Conservation (phyloP, 2,329 filamentous ascomycete species). For the Cladosporium sp. region DNA sequence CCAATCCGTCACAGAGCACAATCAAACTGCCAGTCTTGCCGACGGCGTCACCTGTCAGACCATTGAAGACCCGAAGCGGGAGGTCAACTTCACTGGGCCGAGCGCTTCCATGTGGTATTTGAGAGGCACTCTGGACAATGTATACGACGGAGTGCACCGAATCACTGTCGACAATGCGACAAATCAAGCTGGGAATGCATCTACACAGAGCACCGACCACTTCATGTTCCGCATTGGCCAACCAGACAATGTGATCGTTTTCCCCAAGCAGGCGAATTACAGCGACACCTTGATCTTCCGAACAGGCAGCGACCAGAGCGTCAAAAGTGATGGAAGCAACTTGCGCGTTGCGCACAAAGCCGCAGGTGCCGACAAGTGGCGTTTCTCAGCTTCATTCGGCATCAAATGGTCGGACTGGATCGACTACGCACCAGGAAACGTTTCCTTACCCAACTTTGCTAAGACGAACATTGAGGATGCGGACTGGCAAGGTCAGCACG, state of each 20-base stretch:
- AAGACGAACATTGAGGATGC: slow-evolving; percentile 58
- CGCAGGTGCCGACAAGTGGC: slow-evolving; percentile 61
- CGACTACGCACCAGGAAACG: slow-evolving; percentile 54
- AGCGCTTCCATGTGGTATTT: slow-evolving; percentile 58
- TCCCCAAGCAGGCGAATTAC: slow-evolving; percentile 58
- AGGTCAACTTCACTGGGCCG: slow-evolving; percentile 50
- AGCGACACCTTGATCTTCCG: slow-evolving; percentile 54
- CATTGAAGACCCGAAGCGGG: slow-evolving; percentile 38
- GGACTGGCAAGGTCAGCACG: slow-evolving; percentile 64
- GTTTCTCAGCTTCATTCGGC: slow-evolving; percentile 63
- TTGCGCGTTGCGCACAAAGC: slow-evolving; percentile 52
- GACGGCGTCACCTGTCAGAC: slow-evolving; percentile 48
- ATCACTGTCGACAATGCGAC: slow-evolving; percentile 58
- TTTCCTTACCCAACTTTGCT: slow-evolving; percentile 47
- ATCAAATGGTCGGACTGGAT: slow-evolving; percentile 60
- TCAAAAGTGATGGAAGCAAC: slow-evolving; percentile 24
- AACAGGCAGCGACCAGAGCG: slow-evolving; percentile 25
- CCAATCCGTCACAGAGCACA: slow-evolving; percentile 54
- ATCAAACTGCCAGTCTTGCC: slow-evolving; percentile 47
- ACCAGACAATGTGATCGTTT: slow-evolving; percentile 60
- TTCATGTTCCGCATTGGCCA: slow-evolving; percentile 64
- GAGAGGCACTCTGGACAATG: slow-evolving; percentile 53
- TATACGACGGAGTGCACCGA: slow-evolving; percentile 61
- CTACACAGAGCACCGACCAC: slow-evolving; percentile 57
- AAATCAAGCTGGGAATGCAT: slow-evolving; percentile 41